Percentiles rank a stretch among this genome's conserved stretches.
Evolutionary conservation across 108 stramenopile species (phyloP).

Genomic region (Nannochloropsis oceanica): DNA sequence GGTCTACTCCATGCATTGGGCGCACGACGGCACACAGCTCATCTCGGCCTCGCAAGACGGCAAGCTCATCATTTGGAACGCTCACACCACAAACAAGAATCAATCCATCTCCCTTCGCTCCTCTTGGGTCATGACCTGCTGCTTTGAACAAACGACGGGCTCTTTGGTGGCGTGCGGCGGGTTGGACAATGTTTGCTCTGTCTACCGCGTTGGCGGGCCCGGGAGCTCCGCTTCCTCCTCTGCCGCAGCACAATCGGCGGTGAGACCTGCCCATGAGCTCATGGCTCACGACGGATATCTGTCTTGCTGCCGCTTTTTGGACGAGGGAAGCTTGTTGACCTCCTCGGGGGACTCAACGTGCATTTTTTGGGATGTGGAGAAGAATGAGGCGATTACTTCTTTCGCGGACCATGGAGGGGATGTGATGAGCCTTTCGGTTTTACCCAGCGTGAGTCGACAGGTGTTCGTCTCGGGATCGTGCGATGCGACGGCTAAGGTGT

Average conservation of each 20-base stretch:
- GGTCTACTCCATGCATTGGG: conserved; percentile 93
- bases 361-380: conserved; percentile 86
- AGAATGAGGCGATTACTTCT: conserved; percentile 39
- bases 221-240: background rate
- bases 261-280: conserved; percentile 65
- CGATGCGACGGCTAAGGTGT: conserved; percentile 84
- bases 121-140: conserved; percentile 97
- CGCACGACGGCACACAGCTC: conserved; percentile 51
- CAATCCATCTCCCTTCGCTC: conserved; percentile 70
- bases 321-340: conserved; percentile 56
- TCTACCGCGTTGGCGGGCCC: conserved; percentile 59
- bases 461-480: conserved; percentile 85
- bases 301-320: conserved; percentile 87
- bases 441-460: conserved; percentile 56
- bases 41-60: conserved; percentile 86
- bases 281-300: conserved; percentile 97
- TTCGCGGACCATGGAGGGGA: conserved; percentile 89
- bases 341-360: conserved; percentile 87
- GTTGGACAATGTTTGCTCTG: conserved; percentile 95
- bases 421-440: conserved; percentile 71
- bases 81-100: conserved; percentile 65
- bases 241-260: conserved; percentile 33
- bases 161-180: conserved; percentile 92
- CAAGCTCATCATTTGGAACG: conserved; percentile 96
- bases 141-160: conserved; percentile 79